These are phyloP conservation scores for Hymenoscyphus albidus DNA, from an alignment of 2,329 filamentous ascomycete species.

Conservation along the genomic window DNA sequence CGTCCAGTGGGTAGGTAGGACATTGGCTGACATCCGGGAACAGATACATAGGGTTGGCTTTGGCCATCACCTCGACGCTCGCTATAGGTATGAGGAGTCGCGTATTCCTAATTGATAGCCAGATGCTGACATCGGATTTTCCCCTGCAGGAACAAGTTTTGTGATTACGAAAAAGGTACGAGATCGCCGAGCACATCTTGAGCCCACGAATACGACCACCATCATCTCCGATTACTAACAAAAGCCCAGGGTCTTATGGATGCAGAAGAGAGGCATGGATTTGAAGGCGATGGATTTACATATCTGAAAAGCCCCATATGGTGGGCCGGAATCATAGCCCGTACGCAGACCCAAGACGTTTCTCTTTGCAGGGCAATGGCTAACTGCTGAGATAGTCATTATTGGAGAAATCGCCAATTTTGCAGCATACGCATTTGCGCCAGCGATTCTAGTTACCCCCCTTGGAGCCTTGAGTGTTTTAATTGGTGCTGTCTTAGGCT, in stretches of 20 bases:
- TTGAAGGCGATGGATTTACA: conserved; percentile 92
- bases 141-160: conserved; percentile 75
- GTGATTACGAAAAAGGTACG: conserved; percentile 97
- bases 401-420: conserved; percentile 96
- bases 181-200: conserved; percentile 14
- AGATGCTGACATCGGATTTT: conserved; percentile 1
- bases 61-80: conserved; percentile 71
- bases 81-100: conserved; percentile 61
- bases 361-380: conserved; percentile 19
- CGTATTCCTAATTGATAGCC: conserved; percentile 5
- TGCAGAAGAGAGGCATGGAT: conserved; percentile 86
- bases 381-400: conserved; percentile 59
- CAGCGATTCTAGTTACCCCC: conserved; percentile 96
- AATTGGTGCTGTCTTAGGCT: conserved; percentile 89
- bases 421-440: conserved; percentile 95
- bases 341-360: conserved; percentile 50
- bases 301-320: conserved; percentile 94
- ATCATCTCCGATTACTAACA: conserved; percentile 17
- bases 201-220: not conserved
- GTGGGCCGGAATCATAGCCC: conserved; percentile 91
- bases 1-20: not conserved
- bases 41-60: conserved; percentile 72
- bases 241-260: conserved; percentile 73
- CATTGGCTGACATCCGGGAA: conserved; percentile 25
- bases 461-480: conserved; percentile 90